These are phyloP conservation scores for Anaeramoeba flamelloides DNA, from an alignment of 78 protist species.

Conservation along the genomic window DNA sequence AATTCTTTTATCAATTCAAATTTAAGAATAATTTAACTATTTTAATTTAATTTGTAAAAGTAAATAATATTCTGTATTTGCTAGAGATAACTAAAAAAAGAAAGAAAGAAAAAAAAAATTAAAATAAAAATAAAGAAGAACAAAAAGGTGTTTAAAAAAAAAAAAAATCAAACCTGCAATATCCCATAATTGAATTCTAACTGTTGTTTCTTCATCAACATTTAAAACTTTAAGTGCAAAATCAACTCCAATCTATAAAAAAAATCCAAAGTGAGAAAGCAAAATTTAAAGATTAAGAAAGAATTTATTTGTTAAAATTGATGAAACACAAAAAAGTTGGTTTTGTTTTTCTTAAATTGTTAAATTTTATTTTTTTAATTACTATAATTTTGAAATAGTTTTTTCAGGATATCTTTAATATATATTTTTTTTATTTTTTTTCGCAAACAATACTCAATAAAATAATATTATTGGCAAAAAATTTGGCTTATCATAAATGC, in stretches of 20 bases:
- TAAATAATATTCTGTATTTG: not conserved
- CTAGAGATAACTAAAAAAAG: not conserved
- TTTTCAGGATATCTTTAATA: no score
- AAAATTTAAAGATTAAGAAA: no score
- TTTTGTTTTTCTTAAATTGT: no score
- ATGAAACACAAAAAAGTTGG: not conserved
- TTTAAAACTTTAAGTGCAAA: conserved; percentile 15
- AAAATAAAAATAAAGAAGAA: not conserved
- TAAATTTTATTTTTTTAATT: no score
- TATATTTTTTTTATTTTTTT: no score
- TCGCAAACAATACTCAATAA: no score
- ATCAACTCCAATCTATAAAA: conserved; percentile 22
- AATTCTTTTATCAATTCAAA: not conserved
- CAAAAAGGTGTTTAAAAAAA: not conserved
- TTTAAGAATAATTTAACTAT: not conserved
- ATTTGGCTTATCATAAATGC: no score
- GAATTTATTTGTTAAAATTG: not conserved
- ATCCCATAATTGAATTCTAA: conserved; percentile 23
- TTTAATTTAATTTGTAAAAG: not conserved
- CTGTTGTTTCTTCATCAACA: conserved; percentile 6
- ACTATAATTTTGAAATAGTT: no score
- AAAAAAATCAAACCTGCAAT: conserved; percentile 14
- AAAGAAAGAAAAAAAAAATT: not conserved
- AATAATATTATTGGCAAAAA: no score
- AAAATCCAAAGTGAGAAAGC: no score